Evolutionary conservation across 2,329 filamentous ascomycete genomes (phyloP).

Genomic region (Apiospora kogelbergensis): DNA sequence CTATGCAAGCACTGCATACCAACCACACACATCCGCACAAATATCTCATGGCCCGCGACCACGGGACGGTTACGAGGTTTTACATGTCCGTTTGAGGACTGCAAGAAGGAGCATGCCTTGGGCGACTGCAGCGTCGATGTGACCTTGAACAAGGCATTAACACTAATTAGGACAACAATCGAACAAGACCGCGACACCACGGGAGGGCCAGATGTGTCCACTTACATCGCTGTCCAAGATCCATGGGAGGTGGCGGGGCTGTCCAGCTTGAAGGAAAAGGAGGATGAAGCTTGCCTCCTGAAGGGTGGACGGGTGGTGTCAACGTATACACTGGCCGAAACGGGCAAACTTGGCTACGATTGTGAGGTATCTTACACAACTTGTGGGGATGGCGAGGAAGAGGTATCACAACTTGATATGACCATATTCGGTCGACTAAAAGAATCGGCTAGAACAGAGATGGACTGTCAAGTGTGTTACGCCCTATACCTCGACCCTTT

Average conservation of each 20-base stretch:
- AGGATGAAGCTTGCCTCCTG: conserved; percentile 36
- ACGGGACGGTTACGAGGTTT: conserved; percentile 69
- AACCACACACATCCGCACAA: conserved; percentile 58
- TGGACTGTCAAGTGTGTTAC: conserved; percentile 90
- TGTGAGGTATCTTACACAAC: conserved; percentile 29
- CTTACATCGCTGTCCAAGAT: conserved; percentile 38
- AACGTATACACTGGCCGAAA: conserved; percentile 61
- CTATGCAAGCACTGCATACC: conserved; percentile 78
- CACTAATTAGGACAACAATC: conserved; percentile 57
- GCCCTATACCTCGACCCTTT: conserved; percentile 77
- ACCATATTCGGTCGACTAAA: conserved; percentile 58
- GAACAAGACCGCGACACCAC: conserved; percentile 34
- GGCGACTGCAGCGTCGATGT: conserved; percentile 79
- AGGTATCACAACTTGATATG: conserved; percentile 40
- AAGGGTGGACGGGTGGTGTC: conserved; percentile 62
- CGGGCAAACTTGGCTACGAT: conserved; percentile 34
- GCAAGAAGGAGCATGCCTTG: conserved; percentile 69
- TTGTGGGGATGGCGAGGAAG: conserved; percentile 27
- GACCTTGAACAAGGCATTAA: conserved; percentile 69
- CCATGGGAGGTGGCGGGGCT: conserved; percentile 42
- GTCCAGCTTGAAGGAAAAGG: conserved; percentile 37
- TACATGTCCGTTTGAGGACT: conserved; percentile 68
- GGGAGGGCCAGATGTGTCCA: conserved; percentile 37
- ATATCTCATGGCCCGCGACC: conserved; percentile 76
- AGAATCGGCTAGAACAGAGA: conserved; percentile 63